Percentiles rank a stretch among this genome's conserved stretches.
These are phyloP conservation scores for Tetrahymena malaccensis DNA, from an alignment of 73 alveolate genomes.

Conservation along the genomic window DNA sequence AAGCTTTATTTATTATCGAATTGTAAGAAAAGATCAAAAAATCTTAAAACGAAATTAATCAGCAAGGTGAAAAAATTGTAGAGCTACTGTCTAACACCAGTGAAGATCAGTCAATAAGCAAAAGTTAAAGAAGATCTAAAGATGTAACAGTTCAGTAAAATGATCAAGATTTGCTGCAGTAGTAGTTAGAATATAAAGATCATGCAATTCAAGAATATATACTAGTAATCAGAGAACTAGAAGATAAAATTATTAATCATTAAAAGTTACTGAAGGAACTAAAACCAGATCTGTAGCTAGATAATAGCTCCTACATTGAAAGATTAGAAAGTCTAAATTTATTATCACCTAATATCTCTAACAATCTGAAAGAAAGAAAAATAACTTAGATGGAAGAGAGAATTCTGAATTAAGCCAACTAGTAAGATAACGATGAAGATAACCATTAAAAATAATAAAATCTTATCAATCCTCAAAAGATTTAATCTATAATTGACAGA, in stretches of 20 bases:
- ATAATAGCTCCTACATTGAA: not conserved
- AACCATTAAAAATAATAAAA: not conserved
- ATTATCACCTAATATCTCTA: not conserved
- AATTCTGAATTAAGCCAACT: not conserved
- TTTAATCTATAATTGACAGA: not conserved
- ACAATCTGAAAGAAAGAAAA: not conserved
- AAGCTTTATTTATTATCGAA: not conserved
- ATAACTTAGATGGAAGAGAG: not conserved
- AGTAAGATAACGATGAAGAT: not conserved
- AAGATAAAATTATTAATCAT: not conserved
- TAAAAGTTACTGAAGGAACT: not conserved
- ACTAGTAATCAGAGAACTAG: not conserved
- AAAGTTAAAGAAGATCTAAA: not conserved
- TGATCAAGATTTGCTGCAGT: not conserved
- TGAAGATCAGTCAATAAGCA: not conserved
- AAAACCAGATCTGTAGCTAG: not conserved
- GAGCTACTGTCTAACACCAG: not conserved
- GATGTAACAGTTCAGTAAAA: not conserved
- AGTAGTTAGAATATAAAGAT: not conserved
- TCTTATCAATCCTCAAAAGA: not conserved
- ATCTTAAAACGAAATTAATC: not conserved
- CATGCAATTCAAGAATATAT: not conserved
- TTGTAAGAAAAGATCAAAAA: not conserved
- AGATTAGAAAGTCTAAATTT: not conserved
- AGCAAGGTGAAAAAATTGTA: not conserved